Base-by-base conservation (phyloP, 768 basidiomycete species). In the Coprinopsis sp. region DNA sequence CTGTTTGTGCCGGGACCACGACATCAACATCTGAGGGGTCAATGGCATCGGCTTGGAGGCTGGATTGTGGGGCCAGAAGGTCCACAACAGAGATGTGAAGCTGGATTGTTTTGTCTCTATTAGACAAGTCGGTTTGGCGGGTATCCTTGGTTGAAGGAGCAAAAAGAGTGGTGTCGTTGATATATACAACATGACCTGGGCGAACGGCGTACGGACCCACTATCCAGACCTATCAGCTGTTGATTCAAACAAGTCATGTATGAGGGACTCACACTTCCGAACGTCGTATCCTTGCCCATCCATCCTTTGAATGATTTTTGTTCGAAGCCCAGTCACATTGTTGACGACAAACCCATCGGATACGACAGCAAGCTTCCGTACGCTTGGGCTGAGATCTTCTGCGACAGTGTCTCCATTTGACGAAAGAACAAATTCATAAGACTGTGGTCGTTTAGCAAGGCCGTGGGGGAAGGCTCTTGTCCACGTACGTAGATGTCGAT, bases 231-330 rank as follows among this genome's bases (percentile, higher is more conserved):
- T 37, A 30, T 34, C 30, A 23, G 52, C 47, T 55, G 44, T 14
- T 33, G 33, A 45, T 18, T 11, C 33, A 22, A 21, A 39, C 27
- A 24, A 21, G 27, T 2, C 29, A 41, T 36, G 10, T 50, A 29
- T 7, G 47, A 37, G 33, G 29, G 16, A 63, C 85, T 58, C 55
- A 93, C 93, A 68, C 69, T 81, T 89, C 27, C 85, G 76, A 44
- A 97, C 75, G 55, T 95, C 89, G 55, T 91, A 95, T 6, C 92
- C 92, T 54, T 74, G 82, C 11, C 84, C 84, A 55, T 94, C 92
- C 44, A 92, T 61, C 22, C 91, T 74, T 58, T 79, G 84, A 19
- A 89, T 82, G 16, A 94, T 82, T 51, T 82, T 82, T 1, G 82
- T 76, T 29, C 88, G 78, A 37, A 96, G 75, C 5, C 91, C 92